Evolutionary conservation across 257 asterid genomes (phyloP), one percentile per base, ranked within the genome.

Genomic region (Gentiana straminea): DNA sequence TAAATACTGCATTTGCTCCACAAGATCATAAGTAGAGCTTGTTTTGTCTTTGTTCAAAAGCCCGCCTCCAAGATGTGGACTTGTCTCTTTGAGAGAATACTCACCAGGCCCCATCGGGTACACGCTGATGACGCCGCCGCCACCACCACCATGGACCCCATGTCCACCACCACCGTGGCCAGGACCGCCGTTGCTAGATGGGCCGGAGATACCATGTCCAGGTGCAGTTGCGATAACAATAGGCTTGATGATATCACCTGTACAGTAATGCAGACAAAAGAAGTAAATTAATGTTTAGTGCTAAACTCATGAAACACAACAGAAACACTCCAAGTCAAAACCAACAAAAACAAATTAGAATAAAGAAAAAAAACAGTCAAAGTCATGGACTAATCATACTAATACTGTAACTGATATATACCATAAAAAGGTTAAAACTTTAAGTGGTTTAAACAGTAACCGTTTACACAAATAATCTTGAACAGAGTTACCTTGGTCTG

Each of bases 1-100:
- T 67, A 87, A 58, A 58, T 87, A 87, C 79, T 84, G 96, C 94
- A 87, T 80, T 70, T 84, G 94, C 58, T 87, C 96, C 15, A 87
- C 96, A 0, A 87, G 77, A 59, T 87, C 96, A 56, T 87, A 80
- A 4, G 95, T 85, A 8, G 91, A 81, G 69, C 82, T 88, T 11
- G 84, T 67, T 51, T 81, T 88, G 50, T 83, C 86, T 59, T 71
- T 81, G 64, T 70, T 78, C 53, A 71, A 36, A 13, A 55, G 45
- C 24, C 75, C 69, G 8, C 94, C 90, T 38, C 97, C 97, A 3
- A 89, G 85, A 41, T 76, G 86, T 8, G 97, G 97, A 35, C 79
- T 81, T 11, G 94, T 89, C 55, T 89, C 95, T 70, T 85, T 89
- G 33, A 89, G 49, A 2, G 81, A 67, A 61, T 72, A 85, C 63